These are phyloP conservation scores for Pythium scleroteichum DNA, from an alignment of 352 stramenopile species.

Conservation along the genomic window DNA sequence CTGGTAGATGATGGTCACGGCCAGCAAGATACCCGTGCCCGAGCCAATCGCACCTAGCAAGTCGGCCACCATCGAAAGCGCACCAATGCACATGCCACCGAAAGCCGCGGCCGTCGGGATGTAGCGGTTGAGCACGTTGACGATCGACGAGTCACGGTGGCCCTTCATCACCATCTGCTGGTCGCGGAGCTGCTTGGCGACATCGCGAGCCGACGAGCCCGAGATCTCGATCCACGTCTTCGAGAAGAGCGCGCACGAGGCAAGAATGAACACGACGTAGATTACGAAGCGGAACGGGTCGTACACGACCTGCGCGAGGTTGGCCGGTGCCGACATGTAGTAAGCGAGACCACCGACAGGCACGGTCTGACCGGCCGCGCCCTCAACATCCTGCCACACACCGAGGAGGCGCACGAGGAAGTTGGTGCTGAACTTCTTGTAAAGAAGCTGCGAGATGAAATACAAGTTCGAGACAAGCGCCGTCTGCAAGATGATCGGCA, in stretches of 20 bases:
- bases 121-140: constrained; percentile 99
- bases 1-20: constrained; percentile 99
- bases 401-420: constrained; percentile 98
- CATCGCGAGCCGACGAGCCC: constrained; percentile 95
- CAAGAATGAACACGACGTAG: constrained; percentile 99
- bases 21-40: constrained; percentile 98
- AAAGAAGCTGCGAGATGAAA: constrained; percentile 99
- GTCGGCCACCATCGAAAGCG: constrained; percentile 98
- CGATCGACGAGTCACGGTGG: constrained; percentile 96
- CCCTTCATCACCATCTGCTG: constrained; percentile 99
- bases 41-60: constrained; percentile 98
- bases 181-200: constrained; percentile 98
- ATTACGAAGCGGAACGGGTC: constrained; percentile 99
- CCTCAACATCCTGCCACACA: constrained; percentile 98
- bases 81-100: constrained; percentile 99
- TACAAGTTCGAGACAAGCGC: constrained; percentile 99
- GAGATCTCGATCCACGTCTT: constrained; percentile 99
- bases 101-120: constrained; percentile 99
- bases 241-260: constrained; percentile 98
- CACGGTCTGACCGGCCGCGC: constrained; percentile 92
- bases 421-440: constrained; percentile 98
- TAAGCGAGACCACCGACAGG: constrained; percentile 96
- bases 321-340: constrained; percentile 97
- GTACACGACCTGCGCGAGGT: constrained; percentile 96
- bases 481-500: constrained; percentile 99